Conservation (phyloP, 176 grass and related monocot genomes). For the Chrysopogon serrulatus region DNA sequence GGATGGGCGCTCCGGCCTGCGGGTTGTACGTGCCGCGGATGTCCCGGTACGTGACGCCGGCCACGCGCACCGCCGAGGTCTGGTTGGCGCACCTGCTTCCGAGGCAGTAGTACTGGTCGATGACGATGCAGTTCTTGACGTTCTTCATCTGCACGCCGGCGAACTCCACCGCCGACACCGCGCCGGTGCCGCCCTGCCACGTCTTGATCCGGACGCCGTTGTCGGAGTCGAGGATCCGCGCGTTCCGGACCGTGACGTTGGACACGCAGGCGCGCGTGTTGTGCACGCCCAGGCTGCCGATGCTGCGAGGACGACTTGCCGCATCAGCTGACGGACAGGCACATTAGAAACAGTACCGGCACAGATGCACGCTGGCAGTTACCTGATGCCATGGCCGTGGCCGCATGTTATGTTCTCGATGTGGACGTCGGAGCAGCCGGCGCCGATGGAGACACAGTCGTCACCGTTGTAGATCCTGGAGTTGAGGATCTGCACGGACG, state of each 20-base stretch:
- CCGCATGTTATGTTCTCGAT: slow-evolving; percentile 70
- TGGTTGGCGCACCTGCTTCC: slow-evolving; percentile 55
- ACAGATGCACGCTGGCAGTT: background rate
- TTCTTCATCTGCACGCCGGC: slow-evolving; percentile 57
- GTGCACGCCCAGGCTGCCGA: slow-evolving; percentile 76
- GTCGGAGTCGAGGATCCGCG: slow-evolving; percentile 55
- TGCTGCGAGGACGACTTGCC: too few species aligned
- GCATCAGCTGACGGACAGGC: background rate
- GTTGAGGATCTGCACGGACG: slow-evolving; percentile 46
- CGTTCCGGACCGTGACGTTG: slow-evolving; percentile 54
- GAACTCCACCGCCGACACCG: slow-evolving; percentile 49
- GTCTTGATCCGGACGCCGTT: slow-evolving; percentile 90
- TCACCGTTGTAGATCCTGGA: slow-evolving; percentile 71
- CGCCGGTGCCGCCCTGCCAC: slow-evolving; percentile 71
- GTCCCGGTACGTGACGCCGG: slow-evolving; percentile 48
- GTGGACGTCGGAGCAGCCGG: slow-evolving; percentile 48
- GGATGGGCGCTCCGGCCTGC: slow-evolving; percentile 35
- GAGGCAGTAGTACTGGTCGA: slow-evolving; percentile 90
- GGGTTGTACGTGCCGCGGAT: slow-evolving; percentile 68
- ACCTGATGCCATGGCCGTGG: slow-evolving; percentile 81
- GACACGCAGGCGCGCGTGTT: slow-evolving; percentile 67
- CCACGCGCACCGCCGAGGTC: slow-evolving; percentile 54
- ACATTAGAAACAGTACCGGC: background rate
- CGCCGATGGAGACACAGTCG: slow-evolving; percentile 71
- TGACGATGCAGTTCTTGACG: slow-evolving; percentile 73